Evolutionary conservation across 176 grass and related monocot genomes (phyloP).

Genomic region (Pontederia crassipes): DNA sequence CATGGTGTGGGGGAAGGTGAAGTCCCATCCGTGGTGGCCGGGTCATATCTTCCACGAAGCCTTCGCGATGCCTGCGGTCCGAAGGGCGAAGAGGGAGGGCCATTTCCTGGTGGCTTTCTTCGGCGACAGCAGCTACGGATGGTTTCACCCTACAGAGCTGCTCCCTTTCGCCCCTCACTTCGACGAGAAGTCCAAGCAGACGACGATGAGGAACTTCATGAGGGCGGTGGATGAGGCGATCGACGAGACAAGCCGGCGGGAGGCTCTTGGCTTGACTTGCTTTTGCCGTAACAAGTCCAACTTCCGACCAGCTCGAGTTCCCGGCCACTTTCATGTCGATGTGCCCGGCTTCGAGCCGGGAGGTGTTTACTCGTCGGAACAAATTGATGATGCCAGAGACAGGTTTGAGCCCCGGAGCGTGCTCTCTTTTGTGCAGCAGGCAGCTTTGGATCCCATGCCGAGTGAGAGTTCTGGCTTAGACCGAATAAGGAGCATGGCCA

Average conservation of each 20-base stretch:
- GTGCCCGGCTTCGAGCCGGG: slow-evolving; percentile 57
- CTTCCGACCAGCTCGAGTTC: slow-evolving; percentile 28
- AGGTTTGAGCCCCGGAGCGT: slow-evolving; percentile 30
- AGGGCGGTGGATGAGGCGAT: slow-evolving; percentile 62
- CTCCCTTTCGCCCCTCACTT: slow-evolving; percentile 60
- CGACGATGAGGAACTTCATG: slow-evolving; percentile 35
- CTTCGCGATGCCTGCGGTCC: slow-evolving; percentile 27
- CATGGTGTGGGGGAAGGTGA: slow-evolving; percentile 99
- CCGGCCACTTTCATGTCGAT: slow-evolving; percentile 42
- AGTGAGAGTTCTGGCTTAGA: slow-evolving; percentile 5
- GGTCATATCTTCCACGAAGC: slow-evolving; percentile 67
- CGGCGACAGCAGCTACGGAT: slow-evolving; percentile 91
- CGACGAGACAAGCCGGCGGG: slow-evolving; percentile 56
- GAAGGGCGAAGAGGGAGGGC: slow-evolving; percentile 11
- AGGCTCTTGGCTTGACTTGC: slow-evolving; percentile 56
- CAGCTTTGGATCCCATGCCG: slow-evolving; percentile 27
- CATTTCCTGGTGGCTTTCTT: slow-evolving; percentile 80
- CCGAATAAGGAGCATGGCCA: slow-evolving; percentile 33
- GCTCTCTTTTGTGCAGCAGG: slow-evolving; percentile 28
- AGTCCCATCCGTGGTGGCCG: slow-evolving; percentile 98
- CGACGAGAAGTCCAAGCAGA: slow-evolving; percentile 39
- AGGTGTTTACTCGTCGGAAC: slow-evolving; percentile 56
- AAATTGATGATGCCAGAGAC: slow-evolving; percentile 27
- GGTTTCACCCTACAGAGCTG: slow-evolving; percentile 83
- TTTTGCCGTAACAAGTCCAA: slow-evolving; percentile 34